Evolutionary conservation across 495 filamentous ascomycete species (phyloP).

Genomic region (Aspergillus cavernicola): DNA sequence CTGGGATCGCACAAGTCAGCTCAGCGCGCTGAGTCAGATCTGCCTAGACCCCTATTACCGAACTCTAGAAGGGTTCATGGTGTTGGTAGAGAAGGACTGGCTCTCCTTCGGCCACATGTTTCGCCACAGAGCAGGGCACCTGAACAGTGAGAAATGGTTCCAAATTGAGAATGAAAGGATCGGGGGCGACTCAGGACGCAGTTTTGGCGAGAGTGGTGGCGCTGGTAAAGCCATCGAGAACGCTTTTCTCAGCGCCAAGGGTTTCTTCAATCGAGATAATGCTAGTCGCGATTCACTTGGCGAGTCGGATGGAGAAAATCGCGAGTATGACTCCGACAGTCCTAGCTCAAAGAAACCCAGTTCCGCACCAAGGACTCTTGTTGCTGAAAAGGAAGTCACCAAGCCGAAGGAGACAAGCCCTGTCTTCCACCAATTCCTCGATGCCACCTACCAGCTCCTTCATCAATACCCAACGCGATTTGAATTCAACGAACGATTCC

Average conservation of each 20-base stretch:
- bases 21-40: conserved; percentile 89
- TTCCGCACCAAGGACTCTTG: conserved; percentile 33
- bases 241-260: conserved; percentile 79
- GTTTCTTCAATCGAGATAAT: conserved; percentile 82
- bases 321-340: conserved; percentile 48
- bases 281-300: conserved; percentile 59
- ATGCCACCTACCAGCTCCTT: conserved; percentile 88
- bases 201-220: conserved; percentile 50
- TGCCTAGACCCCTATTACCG: conserved; percentile 95
- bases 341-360: conserved; percentile 42
- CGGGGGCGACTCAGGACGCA: conserved; percentile 41
- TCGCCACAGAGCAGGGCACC: conserved; percentile 76
- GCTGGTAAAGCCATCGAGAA: conserved; percentile 79
- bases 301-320: conserved; percentile 60
- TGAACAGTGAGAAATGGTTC: conserved; percentile 95
- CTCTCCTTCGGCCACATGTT: conserved; percentile 98
- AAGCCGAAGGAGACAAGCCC: conserved; percentile 87
- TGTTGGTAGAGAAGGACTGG: conserved; percentile 97
- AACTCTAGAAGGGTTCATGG: conserved; percentile 92
- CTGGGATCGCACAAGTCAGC: conserved; percentile 95
- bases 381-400: conserved; percentile 52
- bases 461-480: conserved; percentile 86
- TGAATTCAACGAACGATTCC: conserved; percentile 95
- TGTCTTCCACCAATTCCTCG: conserved; percentile 97
- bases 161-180: conserved; percentile 67